phyloP scores from a whole-genome alignment of 2,329 filamentous ascomycete species.

The Pseudogymnoascus destructans region DNA sequence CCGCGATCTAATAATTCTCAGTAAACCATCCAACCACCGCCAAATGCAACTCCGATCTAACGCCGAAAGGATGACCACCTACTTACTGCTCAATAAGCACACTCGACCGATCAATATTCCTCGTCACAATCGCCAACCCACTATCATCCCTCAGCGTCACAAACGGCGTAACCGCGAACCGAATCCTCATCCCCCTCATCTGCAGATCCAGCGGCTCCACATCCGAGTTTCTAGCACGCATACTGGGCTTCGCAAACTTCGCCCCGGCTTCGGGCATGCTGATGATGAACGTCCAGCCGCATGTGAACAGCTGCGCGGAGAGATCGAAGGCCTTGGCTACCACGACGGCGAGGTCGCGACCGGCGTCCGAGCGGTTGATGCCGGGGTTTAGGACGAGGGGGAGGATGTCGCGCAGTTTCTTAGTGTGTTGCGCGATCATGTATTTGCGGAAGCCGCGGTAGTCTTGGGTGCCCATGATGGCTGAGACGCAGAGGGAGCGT shows the following conservation, averaged over 20 bases:
- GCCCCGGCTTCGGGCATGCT: constrained; percentile 37
- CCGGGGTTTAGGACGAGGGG: constrained; percentile 30
- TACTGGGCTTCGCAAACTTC: constrained; percentile 37
- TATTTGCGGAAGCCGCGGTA: constrained; percentile 21
- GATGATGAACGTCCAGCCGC: constrained; percentile 31
- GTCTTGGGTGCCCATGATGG: constrained; percentile 27
- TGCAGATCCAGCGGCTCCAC: constrained; percentile 34
- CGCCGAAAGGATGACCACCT: background rate
- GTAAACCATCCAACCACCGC: background rate
- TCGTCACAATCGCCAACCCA: constrained; percentile 10
- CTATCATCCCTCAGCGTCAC: constrained; percentile 41
- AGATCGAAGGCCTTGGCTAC: constrained; percentile 33
- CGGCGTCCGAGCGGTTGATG: constrained; percentile 28
- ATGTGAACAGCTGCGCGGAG: constrained; percentile 35
- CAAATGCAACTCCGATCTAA: background rate
- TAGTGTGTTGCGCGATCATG: constrained; percentile 17
- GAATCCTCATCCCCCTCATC: constrained; percentile 38
- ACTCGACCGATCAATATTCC: background rate
- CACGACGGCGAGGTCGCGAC: constrained; percentile 28
- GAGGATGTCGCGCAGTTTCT: constrained; percentile 31
- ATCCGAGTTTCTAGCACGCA: constrained; percentile 31
- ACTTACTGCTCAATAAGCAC: constrained; percentile 5
- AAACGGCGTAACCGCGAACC: constrained; percentile 40
- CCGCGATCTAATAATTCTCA: background rate
- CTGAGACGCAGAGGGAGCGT: constrained; percentile 27